Base-by-base conservation (phyloP, 331 rosid genomes). In the Acacia concinna region DNA sequence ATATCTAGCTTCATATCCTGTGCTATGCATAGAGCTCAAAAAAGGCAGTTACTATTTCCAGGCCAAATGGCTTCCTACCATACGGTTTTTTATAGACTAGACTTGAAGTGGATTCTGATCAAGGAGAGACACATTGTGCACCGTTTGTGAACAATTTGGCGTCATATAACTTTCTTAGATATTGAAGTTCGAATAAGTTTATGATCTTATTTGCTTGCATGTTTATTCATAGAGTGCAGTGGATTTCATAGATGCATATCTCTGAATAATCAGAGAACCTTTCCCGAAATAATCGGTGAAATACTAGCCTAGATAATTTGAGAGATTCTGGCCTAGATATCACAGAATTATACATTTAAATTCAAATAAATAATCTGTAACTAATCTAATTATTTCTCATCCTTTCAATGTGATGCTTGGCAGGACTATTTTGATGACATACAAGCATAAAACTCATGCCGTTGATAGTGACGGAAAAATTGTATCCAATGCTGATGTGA, bases 361-460 rank as follows among this genome's bases (percentile, higher is more conserved):
- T 38, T 38, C 41, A 38, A 38, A 38, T 38, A 8, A 9, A 38
- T 1, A 8, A 38, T 38, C 41, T 38, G 41, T 38, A 38, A 38
- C 41, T 38, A 38, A 38, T 38, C 41, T 38, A 38, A 38, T 38
- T 71, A 31, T 27, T 31, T 80, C 34, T 8, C 72, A 38, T 46
- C 17, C n/a, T 44, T 57, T 59, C 68, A 41, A 34, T 79, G 67
- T 76, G 78, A 54, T 89, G 84, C 23, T 38, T 71, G 77, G 40
- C 87, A 96, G 99, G 93, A 91, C 97, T 71, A 96, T 93, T 82
- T 88, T 96, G 97, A 63, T 91, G 84, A 90, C 98, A 43, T 96
- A 96, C 95, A 96, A 96, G 88, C 99, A 96, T 64, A 96, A 96
- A 89, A 91, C 98, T 18, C 99, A 96, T 82, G 88, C 98, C 23